phyloP scores from a whole-genome alignment of 768 basidiomycete species.

The Rhodotorula taiwanensis region DNA sequence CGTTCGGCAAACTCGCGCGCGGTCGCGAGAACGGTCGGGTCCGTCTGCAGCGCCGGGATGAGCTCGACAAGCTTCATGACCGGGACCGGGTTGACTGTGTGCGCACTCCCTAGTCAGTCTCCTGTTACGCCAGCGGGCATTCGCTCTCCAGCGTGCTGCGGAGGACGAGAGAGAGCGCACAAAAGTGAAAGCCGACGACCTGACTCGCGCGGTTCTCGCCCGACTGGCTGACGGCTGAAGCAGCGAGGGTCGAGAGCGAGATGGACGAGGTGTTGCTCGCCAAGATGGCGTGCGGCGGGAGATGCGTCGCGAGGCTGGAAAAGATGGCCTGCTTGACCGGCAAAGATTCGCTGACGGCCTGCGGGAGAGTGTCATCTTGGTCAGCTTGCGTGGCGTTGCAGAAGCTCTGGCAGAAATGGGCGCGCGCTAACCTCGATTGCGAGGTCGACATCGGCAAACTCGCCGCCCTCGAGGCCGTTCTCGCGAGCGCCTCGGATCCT shows the following conservation, averaged over 20 bases:
- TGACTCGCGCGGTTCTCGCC: slow-evolving; percentile 52
- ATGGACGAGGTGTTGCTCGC: slow-evolving; percentile 93
- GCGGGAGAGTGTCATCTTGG: background rate
- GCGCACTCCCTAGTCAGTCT: no score
- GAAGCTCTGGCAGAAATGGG: no score
- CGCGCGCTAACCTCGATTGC: slow-evolving; percentile 63
- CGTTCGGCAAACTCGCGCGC: slow-evolving; percentile 75
- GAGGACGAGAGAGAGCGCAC: background rate
- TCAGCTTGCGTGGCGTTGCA: no score
- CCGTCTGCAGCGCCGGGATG: slow-evolving; percentile 87
- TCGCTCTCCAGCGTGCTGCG: background rate
- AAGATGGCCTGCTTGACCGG: slow-evolving; percentile 74
- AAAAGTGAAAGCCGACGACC: slow-evolving; percentile 56
- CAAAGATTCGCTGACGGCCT: slow-evolving; percentile 84
- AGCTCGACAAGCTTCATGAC: slow-evolving; percentile 97
- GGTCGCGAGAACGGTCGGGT: slow-evolving; percentile 63
- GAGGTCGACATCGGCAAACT: slow-evolving; percentile 74
- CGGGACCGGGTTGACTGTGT: slow-evolving; percentile 75
- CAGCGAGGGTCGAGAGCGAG: slow-evolving; percentile 87
- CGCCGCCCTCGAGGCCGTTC: slow-evolving; percentile 48
- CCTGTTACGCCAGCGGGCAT: no score
- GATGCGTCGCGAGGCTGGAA: slow-evolving; percentile 57
- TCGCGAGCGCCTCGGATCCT: slow-evolving; percentile 58
- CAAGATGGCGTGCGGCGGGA: slow-evolving; percentile 68
- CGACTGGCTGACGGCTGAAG: slow-evolving; percentile 56